A percentile compares a stretch with the other conserved stretches of the same genome.
These are phyloP conservation scores for Leptodermis oblonga DNA, from an alignment of 257 asterid genomes.

Conservation along the genomic window DNA sequence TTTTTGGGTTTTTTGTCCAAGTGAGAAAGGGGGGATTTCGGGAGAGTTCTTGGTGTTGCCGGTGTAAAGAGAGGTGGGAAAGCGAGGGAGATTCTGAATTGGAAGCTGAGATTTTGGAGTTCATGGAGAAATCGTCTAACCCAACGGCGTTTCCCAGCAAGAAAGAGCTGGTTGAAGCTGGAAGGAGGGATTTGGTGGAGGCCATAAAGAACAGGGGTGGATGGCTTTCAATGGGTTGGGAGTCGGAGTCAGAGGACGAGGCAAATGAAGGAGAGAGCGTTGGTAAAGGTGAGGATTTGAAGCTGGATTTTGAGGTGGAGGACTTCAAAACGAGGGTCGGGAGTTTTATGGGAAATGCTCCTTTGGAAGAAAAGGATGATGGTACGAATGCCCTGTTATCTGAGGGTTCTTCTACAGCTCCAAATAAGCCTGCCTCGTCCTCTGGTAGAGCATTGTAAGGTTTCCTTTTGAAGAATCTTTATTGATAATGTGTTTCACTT, in stretches of 20 bases:
- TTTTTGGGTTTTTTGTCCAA: slow-evolving; percentile 31
- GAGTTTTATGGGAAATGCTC: slow-evolving; percentile 34
- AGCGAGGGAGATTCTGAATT: slow-evolving; percentile 58
- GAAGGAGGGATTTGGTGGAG: slow-evolving; percentile 77
- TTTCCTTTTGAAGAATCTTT: slow-evolving; percentile 22
- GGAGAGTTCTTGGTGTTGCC: slow-evolving; percentile 39
- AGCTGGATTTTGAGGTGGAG: slow-evolving; percentile 34
- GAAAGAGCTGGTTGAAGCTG: slow-evolving; percentile 58
- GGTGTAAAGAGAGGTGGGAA: slow-evolving; percentile 31
- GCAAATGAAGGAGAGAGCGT: slow-evolving; percentile 25
- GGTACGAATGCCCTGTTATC: slow-evolving; percentile 15
- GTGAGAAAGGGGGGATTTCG: slow-evolving; percentile 14
- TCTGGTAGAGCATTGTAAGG: slow-evolving; percentile 55
- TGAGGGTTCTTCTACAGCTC: slow-evolving; percentile 14
- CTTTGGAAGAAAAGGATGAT: slow-evolving; percentile 27
- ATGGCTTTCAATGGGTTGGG: slow-evolving; percentile 92
- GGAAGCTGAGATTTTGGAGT: slow-evolving; percentile 74
- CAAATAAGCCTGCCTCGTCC: slow-evolving; percentile 31
- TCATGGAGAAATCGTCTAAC: slow-evolving; percentile 77
- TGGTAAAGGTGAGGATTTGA: slow-evolving; percentile 21
- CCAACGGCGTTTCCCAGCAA: slow-evolving; percentile 69
- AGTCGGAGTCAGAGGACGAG: slow-evolving; percentile 35
- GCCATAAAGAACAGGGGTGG: slow-evolving; percentile 72
- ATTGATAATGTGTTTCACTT: slow-evolving; percentile 9
- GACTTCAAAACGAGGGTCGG: slow-evolving; percentile 48